Evolutionary conservation across 2,329 filamentous ascomycete species (phyloP).

Genomic region (Venturia asperata): DNA sequence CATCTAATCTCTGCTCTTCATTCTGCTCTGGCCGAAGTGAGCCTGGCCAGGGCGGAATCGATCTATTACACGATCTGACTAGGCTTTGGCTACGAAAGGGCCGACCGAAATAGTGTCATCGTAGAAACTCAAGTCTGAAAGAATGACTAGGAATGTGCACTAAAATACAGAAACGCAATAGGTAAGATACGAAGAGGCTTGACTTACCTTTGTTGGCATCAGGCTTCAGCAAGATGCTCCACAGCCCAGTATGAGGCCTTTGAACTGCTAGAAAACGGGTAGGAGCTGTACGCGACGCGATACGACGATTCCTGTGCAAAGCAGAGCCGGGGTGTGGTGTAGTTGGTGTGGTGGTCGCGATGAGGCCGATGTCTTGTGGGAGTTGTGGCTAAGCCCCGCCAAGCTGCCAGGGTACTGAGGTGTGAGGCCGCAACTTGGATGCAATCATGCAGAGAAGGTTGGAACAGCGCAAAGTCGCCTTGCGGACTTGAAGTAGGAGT

Average conservation of each 20-base stretch:
- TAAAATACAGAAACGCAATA: background rate
- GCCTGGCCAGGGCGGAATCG: background rate
- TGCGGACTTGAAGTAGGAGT: background rate
- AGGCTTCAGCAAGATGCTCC: background rate
- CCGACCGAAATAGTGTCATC: background rate
- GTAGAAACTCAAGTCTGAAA: background rate
- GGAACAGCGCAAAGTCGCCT: background rate
- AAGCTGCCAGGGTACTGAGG: background rate
- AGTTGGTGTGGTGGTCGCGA: background rate
- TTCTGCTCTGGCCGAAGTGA: background rate
- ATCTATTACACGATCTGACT: background rate
- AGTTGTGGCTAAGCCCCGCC: conserved; percentile 1
- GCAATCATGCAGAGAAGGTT: background rate
- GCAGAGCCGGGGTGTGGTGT: background rate
- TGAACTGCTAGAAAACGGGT: background rate
- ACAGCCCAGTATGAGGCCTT: background rate
- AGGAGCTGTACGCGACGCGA: background rate
- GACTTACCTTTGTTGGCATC: background rate
- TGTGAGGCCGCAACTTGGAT: conserved; percentile 4
- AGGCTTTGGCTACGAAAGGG: background rate
- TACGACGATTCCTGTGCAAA: background rate
- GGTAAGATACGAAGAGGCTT: background rate
- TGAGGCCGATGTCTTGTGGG: background rate
- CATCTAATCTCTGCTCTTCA: background rate
- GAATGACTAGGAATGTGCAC: background rate